These are phyloP conservation scores for Cicer pinnatifidum DNA, from an alignment of 306 rosid species.

Conservation along the genomic window DNA sequence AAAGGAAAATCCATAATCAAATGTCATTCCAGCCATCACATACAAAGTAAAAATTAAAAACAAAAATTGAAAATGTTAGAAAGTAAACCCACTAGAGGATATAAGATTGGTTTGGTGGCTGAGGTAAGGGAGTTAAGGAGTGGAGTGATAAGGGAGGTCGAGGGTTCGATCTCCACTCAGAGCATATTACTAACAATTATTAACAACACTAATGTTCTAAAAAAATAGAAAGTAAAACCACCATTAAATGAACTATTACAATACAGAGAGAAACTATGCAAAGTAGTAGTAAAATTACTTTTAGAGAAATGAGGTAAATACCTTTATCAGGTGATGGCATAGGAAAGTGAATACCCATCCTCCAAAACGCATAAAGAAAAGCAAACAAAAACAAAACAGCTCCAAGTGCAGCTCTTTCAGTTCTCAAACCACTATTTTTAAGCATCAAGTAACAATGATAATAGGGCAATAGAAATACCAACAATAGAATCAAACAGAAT, in stretches of 20 bases:
- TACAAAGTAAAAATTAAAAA: no score
- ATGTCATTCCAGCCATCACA: no score
- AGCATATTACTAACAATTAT: no score
- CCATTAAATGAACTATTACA: not conserved
- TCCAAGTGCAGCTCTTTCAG: slow-evolving; percentile 84
- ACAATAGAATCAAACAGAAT: slow-evolving; percentile 77
- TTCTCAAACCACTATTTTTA: slow-evolving; percentile 66
- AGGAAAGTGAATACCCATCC: slow-evolving; percentile 97
- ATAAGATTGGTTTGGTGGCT: no score
- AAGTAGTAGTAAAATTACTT: not conserved
- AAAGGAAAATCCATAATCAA: no score
- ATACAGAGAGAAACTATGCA: not conserved
- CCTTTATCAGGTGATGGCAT: slow-evolving; percentile 96
- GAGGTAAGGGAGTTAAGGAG: no score
- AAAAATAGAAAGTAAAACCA: no score
- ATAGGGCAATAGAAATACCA: slow-evolving; percentile 86
- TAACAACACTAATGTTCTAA: no score
- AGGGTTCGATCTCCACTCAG: no score
- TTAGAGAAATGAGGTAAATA: slow-evolving; percentile 19
- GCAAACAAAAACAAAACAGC: slow-evolving; percentile 76
- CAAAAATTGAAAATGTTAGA: no score
- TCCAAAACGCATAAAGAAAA: slow-evolving; percentile 91
- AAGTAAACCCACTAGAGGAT: no score
- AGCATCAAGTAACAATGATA: slow-evolving; percentile 96
- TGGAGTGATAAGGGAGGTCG: no score